phyloP scores from a whole-genome alignment of 1,284 basidiomycete species.

The Fomitopsis betulina region DNA sequence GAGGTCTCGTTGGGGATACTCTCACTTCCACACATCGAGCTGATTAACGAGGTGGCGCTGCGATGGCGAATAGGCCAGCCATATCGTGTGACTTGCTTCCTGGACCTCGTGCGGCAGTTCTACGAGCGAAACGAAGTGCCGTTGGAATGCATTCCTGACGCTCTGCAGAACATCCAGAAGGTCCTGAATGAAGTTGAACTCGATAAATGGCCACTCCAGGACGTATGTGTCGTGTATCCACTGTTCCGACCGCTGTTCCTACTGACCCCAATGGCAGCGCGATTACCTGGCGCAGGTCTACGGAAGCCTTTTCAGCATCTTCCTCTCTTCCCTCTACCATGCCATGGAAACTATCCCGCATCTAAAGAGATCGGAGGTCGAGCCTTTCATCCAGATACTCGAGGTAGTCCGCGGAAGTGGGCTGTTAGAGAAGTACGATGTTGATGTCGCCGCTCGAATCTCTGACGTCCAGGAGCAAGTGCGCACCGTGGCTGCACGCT shows the following conservation, averaged over 20 bases:
- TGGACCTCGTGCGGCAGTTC: slow-evolving; percentile 84
- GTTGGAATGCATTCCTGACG: slow-evolving; percentile 91
- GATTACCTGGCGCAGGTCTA: slow-evolving; percentile 66
- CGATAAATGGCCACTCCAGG: slow-evolving; percentile 76
- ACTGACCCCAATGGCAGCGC: slow-evolving; percentile 32
- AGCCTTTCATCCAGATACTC: slow-evolving; percentile 60
- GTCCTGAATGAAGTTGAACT: slow-evolving; percentile 66
- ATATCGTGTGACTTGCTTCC: slow-evolving; percentile 77
- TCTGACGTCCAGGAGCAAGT: slow-evolving; percentile 71
- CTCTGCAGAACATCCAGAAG: slow-evolving; percentile 69
- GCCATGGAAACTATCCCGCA: slow-evolving; percentile 72
- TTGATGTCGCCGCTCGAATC: slow-evolving; percentile 60
- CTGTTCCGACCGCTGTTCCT: background rate
- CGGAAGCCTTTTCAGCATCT: slow-evolving; percentile 79
- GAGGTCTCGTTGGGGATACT: slow-evolving; percentile 95
- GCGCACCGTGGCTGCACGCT: slow-evolving; percentile 61
- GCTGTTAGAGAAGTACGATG: slow-evolving; percentile 61
- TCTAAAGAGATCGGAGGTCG: slow-evolving; percentile 65
- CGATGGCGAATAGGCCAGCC: slow-evolving; percentile 86
- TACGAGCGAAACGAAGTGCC: slow-evolving; percentile 91
- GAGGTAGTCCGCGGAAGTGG: slow-evolving; percentile 71
- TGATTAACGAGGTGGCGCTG: slow-evolving; percentile 85
- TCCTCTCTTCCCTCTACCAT: slow-evolving; percentile 84
- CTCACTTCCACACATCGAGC: slow-evolving; percentile 74
- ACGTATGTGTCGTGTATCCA: slow-evolving; percentile 50